Base-by-base conservation (phyloP, 75 land plant genomes). In the Pinus tabuliformis region DNA sequence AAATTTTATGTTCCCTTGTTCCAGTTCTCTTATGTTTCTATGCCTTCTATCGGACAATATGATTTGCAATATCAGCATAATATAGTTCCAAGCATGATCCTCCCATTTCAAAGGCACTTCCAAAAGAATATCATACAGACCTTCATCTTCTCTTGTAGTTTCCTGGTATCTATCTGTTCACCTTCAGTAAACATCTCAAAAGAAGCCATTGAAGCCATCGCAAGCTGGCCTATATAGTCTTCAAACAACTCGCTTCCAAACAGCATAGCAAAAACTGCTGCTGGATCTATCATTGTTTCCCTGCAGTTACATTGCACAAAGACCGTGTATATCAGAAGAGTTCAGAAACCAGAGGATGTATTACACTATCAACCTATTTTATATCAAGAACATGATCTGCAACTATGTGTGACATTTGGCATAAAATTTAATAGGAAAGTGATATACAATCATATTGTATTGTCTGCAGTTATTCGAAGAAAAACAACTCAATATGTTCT, bases 181-280 rank as follows among this genome's bases (percentile, higher is more conserved):
- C 78, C 72, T 20, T 87, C 89, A 66, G 73, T 64, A 62, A 78
- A 76, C 26, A 88, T 83, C 56, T 92, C 95, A 72, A 89, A 70
- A 17, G 94, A 89, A 65, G 88, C 92, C 94, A 93, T 91, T 36
- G 91, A 88, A 73, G 95, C 92, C 83, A 90, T 87, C 63, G 89
- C 85, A 74, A 93, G 81, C 84, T 95, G 96, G 5, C 98, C 98
- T 36, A 95, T 82, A 74, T 93, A 95, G 22, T 95, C 92, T 72
- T 93, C 91, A 81, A 95, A 95, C 42, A 87, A 81, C 60, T 95
- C 98, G 79, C 93, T 95, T 62, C 98, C 98, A 85, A 95, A 95
- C 1, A 93, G 89, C 87, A 95, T 88, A 16, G 94, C 98, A 87
- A 95, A 95, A 36, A 95, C 93, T 59, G 96, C 90, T 57, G 90